A percentile compares a stretch with the other conserved stretches of the same genome.
phyloP scores from a whole-genome alignment of 345 rosid species.

The Eutrema yunnanense region DNA sequence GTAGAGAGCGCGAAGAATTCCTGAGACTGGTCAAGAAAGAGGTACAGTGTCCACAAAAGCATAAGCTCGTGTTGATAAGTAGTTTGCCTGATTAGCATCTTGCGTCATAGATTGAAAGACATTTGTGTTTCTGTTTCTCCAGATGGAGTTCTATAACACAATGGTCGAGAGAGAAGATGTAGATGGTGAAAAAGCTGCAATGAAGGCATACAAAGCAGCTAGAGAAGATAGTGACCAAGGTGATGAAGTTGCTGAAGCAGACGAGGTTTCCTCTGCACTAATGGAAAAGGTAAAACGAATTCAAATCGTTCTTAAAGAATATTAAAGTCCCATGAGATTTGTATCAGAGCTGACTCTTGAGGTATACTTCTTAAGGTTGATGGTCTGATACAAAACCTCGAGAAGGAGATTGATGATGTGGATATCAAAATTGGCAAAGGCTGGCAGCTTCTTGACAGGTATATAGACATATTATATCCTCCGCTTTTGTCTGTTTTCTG shows the following conservation, averaged over 20 bases:
- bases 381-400: conserved; percentile 78
- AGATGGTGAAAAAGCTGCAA: conserved; percentile 63
- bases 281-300: conserved; percentile 52
- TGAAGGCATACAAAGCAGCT: conserved; percentile 81
- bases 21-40: conserved; percentile 79
- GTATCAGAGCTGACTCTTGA: conserved; percentile 6
- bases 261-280: conserved; percentile 73
- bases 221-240: conserved; percentile 53
- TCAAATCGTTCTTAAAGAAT: not conserved
- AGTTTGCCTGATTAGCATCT: conserved; percentile 1
- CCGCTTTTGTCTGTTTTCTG: not conserved
- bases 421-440: conserved; percentile 76
- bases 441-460: conserved; percentile 86
- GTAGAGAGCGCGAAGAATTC: conserved; percentile 86
- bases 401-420: conserved; percentile 83
- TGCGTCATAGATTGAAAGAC: not conserved
- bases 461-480: not conserved
- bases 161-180: conserved; percentile 67
- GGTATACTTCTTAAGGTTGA: conserved; percentile 49
- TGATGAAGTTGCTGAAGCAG: conserved; percentile 45
- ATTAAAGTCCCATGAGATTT: not conserved
- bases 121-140: conserved; percentile 19
- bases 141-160: conserved; percentile 87
- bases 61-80: not conserved
- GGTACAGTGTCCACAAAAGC: conserved; percentile 39